Conservation (phyloP, 805 yeast species). For the Kodamaea hsintzibuensis region DNA sequence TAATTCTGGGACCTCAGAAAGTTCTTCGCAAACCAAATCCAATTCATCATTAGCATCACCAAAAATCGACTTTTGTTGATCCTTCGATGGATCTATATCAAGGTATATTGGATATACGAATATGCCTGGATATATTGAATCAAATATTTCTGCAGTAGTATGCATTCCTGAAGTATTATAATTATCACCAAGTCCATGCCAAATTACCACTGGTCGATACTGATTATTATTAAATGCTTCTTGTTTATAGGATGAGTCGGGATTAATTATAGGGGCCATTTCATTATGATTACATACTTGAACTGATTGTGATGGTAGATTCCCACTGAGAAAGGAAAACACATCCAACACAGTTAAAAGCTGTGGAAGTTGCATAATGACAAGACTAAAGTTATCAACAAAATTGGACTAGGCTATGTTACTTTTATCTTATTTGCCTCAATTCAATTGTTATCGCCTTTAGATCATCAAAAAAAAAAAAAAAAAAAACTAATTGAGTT, state of each 20-base stretch:
- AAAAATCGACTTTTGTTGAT: constrained; percentile 54
- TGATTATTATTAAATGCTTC: not conserved
- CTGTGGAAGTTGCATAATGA: constrained; percentile 9
- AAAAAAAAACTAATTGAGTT: not conserved
- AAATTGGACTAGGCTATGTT: not conserved
- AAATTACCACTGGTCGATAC: constrained; percentile 58
- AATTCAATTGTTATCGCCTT: not conserved
- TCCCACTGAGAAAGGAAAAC: constrained; percentile 9
- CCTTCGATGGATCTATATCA: constrained; percentile 49
- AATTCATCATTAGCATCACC: constrained; percentile 63
- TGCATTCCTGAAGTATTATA: constrained; percentile 62
- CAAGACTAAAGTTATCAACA: not conserved
- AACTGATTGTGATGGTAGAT: constrained; percentile 6
- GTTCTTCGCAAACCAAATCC: constrained; percentile 53
- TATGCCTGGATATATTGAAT: constrained; percentile 48
- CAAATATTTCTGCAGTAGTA: constrained; percentile 43
- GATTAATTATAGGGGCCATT: not conserved
- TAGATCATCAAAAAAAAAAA: not conserved
- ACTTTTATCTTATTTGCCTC: not conserved
- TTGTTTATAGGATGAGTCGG: not conserved
- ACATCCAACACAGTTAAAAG: constrained; percentile 11
- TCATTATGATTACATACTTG: not conserved
- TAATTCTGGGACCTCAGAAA: constrained; percentile 48
- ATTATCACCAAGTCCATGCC: constrained; percentile 86
- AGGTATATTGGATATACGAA: constrained; percentile 55